Percentiles rank a stretch among this genome's conserved stretches.
Conservation (phyloP, 75 land plant species). For the Larix kaempferi region DNA sequence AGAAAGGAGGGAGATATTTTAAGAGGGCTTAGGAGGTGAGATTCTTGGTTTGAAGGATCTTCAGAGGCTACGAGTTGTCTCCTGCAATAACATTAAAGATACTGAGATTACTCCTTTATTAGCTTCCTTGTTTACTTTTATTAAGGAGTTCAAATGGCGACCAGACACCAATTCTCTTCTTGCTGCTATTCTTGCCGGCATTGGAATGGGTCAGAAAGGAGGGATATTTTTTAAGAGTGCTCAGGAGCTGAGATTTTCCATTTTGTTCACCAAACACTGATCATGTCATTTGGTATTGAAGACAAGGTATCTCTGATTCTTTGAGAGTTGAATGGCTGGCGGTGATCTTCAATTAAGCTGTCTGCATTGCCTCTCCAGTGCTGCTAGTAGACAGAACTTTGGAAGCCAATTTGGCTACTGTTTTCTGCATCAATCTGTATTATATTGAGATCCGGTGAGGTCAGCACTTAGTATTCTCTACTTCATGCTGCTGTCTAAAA, state of each 20-base stretch:
- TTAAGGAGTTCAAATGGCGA: slow-evolving; percentile 91
- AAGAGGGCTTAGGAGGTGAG: slow-evolving; percentile 23
- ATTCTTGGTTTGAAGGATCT: slow-evolving; percentile 58
- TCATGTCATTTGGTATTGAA: too few species aligned
- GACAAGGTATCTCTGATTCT: too few species aligned
- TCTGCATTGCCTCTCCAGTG: too few species aligned
- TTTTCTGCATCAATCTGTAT: too few species aligned
- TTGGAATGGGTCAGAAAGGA: slow-evolving; percentile 85
- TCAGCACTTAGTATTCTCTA: too few species aligned
- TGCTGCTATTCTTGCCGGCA: slow-evolving; percentile 48
- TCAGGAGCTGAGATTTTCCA: slow-evolving; percentile 18
- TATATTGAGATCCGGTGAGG: too few species aligned
- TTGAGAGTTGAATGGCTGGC: too few species aligned
- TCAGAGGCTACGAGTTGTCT: slow-evolving; percentile 59
- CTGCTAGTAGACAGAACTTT: too few species aligned
- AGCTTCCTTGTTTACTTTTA: slow-evolving; percentile 48
- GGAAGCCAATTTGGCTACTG: too few species aligned
- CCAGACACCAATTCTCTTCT: slow-evolving; percentile 82
- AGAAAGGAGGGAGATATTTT: slow-evolving; percentile 81
- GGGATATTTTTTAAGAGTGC: slow-evolving; percentile 65
- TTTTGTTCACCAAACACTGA: too few species aligned
- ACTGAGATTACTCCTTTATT: slow-evolving; percentile 65
- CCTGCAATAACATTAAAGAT: slow-evolving; percentile 82
- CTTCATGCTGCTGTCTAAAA: too few species aligned
- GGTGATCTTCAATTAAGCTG: too few species aligned